These are phyloP conservation scores for Aspergillus sp. DNA, from an alignment of 2,329 filamentous ascomycete genomes.

Conservation along the genomic window DNA sequence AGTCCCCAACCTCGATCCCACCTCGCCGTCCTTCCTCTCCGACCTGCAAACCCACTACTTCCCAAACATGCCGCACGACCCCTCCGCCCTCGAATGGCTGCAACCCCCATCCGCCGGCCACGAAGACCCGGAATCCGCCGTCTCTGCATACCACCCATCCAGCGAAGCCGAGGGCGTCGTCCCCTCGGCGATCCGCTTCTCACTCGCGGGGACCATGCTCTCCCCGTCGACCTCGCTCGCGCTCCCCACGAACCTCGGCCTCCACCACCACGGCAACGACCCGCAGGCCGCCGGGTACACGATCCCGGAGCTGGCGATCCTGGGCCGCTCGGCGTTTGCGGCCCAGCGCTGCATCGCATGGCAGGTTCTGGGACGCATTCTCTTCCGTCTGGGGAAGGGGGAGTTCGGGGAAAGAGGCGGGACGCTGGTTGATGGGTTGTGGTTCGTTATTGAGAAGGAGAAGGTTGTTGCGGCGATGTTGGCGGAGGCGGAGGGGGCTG, in stretches of 20 bases:
- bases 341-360: conserved; percentile 86
- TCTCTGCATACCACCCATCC: conserved; percentile 75
- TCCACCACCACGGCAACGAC: conserved; percentile 89
- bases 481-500: conserved; percentile 60
- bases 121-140: conserved; percentile 51
- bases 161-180: conserved; percentile 56
- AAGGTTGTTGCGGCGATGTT: conserved; percentile 66
- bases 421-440: conserved; percentile 67
- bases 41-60: conserved; percentile 91
- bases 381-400: conserved; percentile 73
- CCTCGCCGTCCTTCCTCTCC: conserved; percentile 70
- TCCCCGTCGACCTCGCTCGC: conserved; percentile 64
- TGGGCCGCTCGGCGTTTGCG: conserved; percentile 72
- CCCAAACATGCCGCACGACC: conserved; percentile 74
- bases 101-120: conserved; percentile 59
- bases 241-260: conserved; percentile 66
- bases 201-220: conserved; percentile 72
- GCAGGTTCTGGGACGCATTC: conserved; percentile 75
- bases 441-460: conserved; percentile 68
- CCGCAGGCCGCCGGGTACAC: conserved; percentile 94
- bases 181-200: conserved; percentile 72
- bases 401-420: conserved; percentile 55
- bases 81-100: conserved; percentile 84
- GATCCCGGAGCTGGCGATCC: conserved; percentile 69
- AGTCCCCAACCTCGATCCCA: conserved; percentile 68